Conservation (phyloP, 352 stramenopile genomes). For the Globisporangium alternatum region DNA sequence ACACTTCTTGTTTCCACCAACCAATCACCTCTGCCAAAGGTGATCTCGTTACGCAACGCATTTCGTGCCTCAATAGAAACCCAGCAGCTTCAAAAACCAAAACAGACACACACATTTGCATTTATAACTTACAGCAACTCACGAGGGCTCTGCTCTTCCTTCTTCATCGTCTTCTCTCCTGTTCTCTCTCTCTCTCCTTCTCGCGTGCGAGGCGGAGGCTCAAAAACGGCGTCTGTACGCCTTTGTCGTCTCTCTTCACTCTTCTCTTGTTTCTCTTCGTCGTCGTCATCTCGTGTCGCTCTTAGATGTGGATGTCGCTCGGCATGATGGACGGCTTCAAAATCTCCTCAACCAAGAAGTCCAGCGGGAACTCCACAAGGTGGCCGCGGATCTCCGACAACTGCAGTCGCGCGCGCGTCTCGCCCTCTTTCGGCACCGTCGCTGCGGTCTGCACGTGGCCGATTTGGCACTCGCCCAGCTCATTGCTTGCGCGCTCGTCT, state of each 20-base stretch:
- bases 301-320: constrained; percentile 84
- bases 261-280: background rate
- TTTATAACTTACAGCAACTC: constrained; percentile 13
- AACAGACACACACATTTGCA: constrained; percentile 12
- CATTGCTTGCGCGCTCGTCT: constrained; percentile 31
- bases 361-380: constrained; percentile 80
- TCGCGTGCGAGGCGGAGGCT: background rate
- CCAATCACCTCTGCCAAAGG: background rate
- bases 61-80: background rate
- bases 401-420: constrained; percentile 63
- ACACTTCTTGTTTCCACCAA: too few relatives aligned
- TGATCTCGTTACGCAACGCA: constrained; percentile 1
- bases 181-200: constrained; percentile 9
- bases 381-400: constrained; percentile 82
- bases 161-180: background rate
- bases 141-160: constrained; percentile 3
- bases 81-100: background rate
- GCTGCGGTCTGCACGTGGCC: constrained; percentile 80
- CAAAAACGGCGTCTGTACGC: constrained; percentile 3
- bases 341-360: constrained; percentile 84
- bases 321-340: constrained; percentile 82
- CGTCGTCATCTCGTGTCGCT: background rate
- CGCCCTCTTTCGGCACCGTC: constrained; percentile 75
- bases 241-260: background rate
- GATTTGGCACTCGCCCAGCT: constrained; percentile 77